Base-by-base conservation (phyloP, 2,329 filamentous ascomycete species). In the Plectosphaerella plurivora region DNA sequence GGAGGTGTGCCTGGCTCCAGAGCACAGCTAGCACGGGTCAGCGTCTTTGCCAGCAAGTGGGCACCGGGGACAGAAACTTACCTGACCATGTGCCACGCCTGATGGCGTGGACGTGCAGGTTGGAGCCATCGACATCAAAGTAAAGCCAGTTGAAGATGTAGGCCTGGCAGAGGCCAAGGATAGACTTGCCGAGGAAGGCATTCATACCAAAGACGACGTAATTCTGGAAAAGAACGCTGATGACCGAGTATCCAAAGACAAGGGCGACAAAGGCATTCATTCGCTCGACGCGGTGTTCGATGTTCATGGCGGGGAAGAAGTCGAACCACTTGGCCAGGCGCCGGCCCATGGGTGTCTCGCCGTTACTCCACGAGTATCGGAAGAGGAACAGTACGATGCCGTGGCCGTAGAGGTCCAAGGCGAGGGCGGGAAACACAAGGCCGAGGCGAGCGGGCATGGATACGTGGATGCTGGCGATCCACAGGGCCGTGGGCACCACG, bases 271-370 rank as follows among this genome's bases (percentile, higher is more conserved):
- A 87, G 1, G 83, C 83, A 52, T 81, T 81, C 28, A 79, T 86
- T 7, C 84, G 71, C 64, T 86, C 83, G 5, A 83, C 81, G 51
- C 81, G 77, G 63, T 87, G 84, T 65, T 87, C 84, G 56, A 87
- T 87, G 57, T 85, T 87, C 46, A 81, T 70, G 1, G 79, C 82
- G 3, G 82, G 83, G 50, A 75, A 78, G 63, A 84, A 85, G 56
- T 85, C 81, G 53, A 84, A 81, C 4, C 70, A 63, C 5, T 65
- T 61, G 10, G 61, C 60, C 14, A 76, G 47, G 5, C 58, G 49
- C n/a, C 52, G 57, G 41, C 57, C 61, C 11, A 62, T 36, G n/a
- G 22, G 52, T n/a, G 53, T 60, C 9, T 52, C 57, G 54, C 60
- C 45, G 41, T 12, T 6, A 25, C 47, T 45, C 25, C 54, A 57